Percentiles rank a stretch among this genome's conserved stretches.
phyloP scores from a whole-genome alignment of 1,284 basidiomycete species.

The Psilocybe mexicana region DNA sequence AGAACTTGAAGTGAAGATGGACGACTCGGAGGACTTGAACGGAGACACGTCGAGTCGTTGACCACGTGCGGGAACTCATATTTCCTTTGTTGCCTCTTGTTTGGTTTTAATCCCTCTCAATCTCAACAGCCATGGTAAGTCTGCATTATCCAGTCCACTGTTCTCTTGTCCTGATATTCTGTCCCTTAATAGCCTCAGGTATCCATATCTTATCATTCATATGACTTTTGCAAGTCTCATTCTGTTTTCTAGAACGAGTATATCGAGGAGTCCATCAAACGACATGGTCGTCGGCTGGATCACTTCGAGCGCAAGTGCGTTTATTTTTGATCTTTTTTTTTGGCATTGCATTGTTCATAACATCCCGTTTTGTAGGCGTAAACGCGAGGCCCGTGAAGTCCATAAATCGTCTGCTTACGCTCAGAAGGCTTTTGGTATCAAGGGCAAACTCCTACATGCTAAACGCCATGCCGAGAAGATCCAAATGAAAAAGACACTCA shows the following conservation, averaged over 20 bases:
- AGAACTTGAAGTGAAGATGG: neutral
- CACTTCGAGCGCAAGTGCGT: conserved; percentile 82
- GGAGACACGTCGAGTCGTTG: neutral
- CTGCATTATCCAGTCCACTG: neutral
- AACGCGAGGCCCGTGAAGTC: conserved; percentile 88
- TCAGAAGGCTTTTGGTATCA: conserved; percentile 95
- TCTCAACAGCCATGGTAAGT: conserved; percentile 53
- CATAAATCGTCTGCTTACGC: conserved; percentile 88
- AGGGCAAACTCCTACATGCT: conserved; percentile 96
- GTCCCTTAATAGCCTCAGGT: conserved; percentile 65
- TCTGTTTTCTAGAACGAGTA: conserved; percentile 72
- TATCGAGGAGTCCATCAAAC: conserved; percentile 88
- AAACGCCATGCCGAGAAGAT: conserved; percentile 97
- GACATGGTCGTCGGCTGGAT: conserved; percentile 84
- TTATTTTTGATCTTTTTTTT: neutral
- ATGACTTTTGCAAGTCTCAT: conserved; percentile 6
- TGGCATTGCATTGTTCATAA: conserved; percentile 5
- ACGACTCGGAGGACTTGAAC: neutral
- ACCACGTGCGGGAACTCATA: conserved; percentile 24
- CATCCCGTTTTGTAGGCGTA: conserved; percentile 63
- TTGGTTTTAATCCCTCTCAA: conserved; percentile 28
- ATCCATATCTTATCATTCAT: conserved; percentile 13
- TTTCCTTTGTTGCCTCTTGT: conserved; percentile 30
- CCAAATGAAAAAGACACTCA: conserved; percentile 98
- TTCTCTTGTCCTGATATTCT: conserved; percentile 13